Percentiles rank a stretch among this genome's conserved stretches.
Evolutionary conservation across 169 alveolate species (phyloP).

Genomic region (Cryptosporidium ubiquitum): DNA sequence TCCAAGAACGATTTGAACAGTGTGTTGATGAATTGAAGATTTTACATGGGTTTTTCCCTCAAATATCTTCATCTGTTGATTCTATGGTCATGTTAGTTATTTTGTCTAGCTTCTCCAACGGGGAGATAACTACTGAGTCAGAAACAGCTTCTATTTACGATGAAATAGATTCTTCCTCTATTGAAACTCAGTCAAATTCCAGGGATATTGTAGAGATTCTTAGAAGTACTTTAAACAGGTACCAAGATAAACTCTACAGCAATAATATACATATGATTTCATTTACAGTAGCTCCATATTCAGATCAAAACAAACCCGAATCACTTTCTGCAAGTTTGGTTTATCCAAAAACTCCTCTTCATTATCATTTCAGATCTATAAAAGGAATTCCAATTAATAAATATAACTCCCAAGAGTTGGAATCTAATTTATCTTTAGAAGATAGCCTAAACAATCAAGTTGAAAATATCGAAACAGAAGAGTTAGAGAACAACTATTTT

Average conservation of each 20-base stretch:
- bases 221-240: neutral
- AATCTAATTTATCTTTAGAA: neutral
- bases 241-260: conserved; percentile 13
- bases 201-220: neutral
- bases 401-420: conserved; percentile 5
- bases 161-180: neutral
- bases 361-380: conserved; percentile 44
- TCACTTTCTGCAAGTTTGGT: conserved; percentile 60
- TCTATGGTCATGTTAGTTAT: conserved; percentile 23
- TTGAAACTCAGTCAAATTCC: neutral
- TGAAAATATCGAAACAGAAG: neutral
- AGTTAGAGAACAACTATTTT: neutral
- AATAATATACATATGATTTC: conserved; percentile 58
- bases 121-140: conserved; percentile 1
- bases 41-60: conserved; percentile 44
- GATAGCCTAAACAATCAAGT: neutral
- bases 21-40: conserved; percentile 38
- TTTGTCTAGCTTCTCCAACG: conserved; percentile 16
- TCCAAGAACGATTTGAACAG: conserved; percentile 3
- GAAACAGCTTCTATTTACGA: neutral
- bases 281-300: conserved; percentile 25
- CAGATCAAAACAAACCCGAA: conserved; percentile 20
- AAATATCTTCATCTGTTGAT: conserved; percentile 44
- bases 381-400: conserved; percentile 15
- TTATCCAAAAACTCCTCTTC: conserved; percentile 38